phyloP scores from a whole-genome alignment of 2,329 filamentous ascomycete species.

The Aspergillus sp. region DNA sequence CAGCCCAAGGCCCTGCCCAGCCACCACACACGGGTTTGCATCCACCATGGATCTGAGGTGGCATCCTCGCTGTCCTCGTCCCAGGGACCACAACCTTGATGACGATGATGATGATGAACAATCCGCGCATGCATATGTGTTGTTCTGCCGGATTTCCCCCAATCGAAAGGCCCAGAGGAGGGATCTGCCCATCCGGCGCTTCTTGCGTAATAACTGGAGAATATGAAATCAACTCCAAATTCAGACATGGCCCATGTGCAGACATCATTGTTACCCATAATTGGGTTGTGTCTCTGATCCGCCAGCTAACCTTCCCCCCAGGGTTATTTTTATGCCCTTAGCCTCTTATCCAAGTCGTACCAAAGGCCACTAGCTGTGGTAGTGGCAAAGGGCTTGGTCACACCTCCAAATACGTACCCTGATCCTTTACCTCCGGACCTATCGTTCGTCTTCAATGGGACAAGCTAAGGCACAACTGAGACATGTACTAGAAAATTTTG shows the following conservation, averaged over 20 bases:
- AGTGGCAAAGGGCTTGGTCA: neutral
- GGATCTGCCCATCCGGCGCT: neutral
- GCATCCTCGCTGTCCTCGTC: neutral
- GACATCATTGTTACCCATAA: neutral
- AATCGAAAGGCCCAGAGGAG: too few species aligned
- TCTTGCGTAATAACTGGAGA: neutral
- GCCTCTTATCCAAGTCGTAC: neutral
- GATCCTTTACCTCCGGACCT: neutral
- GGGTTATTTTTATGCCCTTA: neutral
- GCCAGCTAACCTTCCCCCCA: neutral
- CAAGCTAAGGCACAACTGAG: too few species aligned
- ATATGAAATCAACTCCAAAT: neutral
- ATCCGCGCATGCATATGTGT: neutral
- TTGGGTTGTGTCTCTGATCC: neutral
- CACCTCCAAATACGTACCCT: neutral
- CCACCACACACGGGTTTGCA: conserved; percentile 4
- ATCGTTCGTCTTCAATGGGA: too few species aligned
- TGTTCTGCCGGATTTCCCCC: neutral
- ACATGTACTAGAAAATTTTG: too few species aligned
- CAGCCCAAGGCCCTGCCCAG: conserved; percentile 4
- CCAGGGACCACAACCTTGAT: neutral
- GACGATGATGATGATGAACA: neutral
- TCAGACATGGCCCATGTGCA: too few species aligned
- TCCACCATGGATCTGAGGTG: neutral
- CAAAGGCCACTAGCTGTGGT: neutral